Percentiles rank a stretch among this genome's conserved stretches.
Conservation (phyloP, 257 asterid genomes). For the Fraxinus quadrangulata region DNA sequence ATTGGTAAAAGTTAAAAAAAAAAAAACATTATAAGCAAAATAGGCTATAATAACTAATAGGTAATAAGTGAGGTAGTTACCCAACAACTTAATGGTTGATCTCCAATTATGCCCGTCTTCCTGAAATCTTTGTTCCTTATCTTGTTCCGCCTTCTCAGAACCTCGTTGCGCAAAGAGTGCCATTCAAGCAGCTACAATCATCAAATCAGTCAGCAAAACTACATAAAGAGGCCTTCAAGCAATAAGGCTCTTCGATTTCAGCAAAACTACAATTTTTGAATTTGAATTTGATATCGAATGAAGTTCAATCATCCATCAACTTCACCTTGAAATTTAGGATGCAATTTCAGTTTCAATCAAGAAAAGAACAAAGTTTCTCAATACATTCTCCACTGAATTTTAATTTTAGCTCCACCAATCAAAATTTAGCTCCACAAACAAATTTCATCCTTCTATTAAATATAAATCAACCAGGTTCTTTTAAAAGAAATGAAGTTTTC, state of each 20-base stretch:
- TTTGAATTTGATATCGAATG: not conserved
- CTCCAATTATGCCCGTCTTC: slow-evolving; percentile 47
- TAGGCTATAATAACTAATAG: no score
- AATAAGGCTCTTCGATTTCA: slow-evolving; percentile 57
- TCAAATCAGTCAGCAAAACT: slow-evolving; percentile 52
- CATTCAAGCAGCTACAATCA: slow-evolving; percentile 51
- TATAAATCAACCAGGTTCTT: not conserved
- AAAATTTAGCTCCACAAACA: not conserved
- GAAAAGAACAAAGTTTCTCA: not conserved
- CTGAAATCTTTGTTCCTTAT: not conserved
- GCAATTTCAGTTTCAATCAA: not conserved
- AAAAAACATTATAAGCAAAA: no score
- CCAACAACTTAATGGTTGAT: slow-evolving; percentile 62
- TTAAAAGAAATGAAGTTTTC: not conserved
- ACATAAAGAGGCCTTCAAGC: slow-evolving; percentile 70
- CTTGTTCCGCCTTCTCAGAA: slow-evolving; percentile 19
- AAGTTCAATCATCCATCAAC: not conserved
- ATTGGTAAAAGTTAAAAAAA: no score
- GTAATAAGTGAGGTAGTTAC: no score
- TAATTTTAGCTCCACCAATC: not conserved
- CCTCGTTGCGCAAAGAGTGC: slow-evolving; percentile 31
- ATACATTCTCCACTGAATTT: not conserved
- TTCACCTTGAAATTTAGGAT: not conserved
- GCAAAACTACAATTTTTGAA: slow-evolving; percentile 6
- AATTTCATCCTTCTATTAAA: not conserved